These are phyloP conservation scores for Lasiosphaeria hispida DNA, from an alignment of 495 filamentous ascomycete genomes.

Conservation along the genomic window DNA sequence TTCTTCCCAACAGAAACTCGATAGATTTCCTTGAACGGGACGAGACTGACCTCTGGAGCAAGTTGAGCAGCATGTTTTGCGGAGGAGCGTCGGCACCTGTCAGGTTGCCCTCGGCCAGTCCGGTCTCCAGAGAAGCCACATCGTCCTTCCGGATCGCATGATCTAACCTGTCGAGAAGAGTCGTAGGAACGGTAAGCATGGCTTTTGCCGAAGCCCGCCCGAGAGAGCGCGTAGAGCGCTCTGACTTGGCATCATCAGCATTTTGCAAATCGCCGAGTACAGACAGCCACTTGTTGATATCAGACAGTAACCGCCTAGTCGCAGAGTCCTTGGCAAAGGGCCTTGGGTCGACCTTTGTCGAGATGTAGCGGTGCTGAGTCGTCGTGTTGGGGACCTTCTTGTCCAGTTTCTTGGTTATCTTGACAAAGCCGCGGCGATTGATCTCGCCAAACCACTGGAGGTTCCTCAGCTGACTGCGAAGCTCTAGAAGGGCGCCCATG, in stretches of 20 bases:
- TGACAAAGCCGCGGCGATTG: constrained; percentile 89
- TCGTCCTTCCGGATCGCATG: constrained; percentile 76
- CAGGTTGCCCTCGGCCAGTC: constrained; percentile 57
- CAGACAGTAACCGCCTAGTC: constrained; percentile 63
- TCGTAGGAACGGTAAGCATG: constrained; percentile 64
- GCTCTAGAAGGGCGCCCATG: constrained; percentile 80
- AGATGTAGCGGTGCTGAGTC: constrained; percentile 77
- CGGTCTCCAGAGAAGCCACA: constrained; percentile 53
- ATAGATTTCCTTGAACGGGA: constrained; percentile 67
- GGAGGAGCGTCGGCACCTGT: constrained; percentile 50
- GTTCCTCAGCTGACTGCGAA: constrained; percentile 81
- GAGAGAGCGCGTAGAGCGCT: constrained; percentile 67
- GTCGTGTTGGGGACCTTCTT: constrained; percentile 75
- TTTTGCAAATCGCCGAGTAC: constrained; percentile 69
- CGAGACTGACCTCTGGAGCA: constrained; percentile 81
- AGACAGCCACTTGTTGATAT: constrained; percentile 89
- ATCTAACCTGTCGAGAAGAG: constrained; percentile 69
- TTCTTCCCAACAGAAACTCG: constrained; percentile 60
- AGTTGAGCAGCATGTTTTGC: constrained; percentile 66
- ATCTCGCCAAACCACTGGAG: constrained; percentile 98
- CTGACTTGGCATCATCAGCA: constrained; percentile 67
- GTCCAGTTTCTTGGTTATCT: constrained; percentile 97
- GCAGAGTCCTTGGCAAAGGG: constrained; percentile 77
- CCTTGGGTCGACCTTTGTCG: constrained; percentile 79
- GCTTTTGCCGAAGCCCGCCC: constrained; percentile 68